Evolutionary conservation across 495 filamentous ascomycete species (phyloP).

Genomic region (Xylaria flabelliformis): DNA sequence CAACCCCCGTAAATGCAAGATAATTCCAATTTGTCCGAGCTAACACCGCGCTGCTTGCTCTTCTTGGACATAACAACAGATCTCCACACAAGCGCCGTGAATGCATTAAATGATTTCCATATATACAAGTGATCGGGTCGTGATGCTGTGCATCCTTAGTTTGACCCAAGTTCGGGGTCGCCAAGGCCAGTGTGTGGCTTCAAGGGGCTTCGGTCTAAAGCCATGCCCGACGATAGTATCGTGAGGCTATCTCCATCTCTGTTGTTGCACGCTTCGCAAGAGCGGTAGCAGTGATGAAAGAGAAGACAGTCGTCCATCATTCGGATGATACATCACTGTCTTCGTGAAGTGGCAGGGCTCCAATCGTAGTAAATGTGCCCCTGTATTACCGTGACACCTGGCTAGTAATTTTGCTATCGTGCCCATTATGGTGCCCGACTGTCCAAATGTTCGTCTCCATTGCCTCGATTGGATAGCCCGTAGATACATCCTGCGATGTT

Average conservation of each 20-base stretch:
- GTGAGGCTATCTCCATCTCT: background rate
- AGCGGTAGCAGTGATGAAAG: background rate
- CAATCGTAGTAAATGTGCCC: background rate
- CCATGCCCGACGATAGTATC: background rate
- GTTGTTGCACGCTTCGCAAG: background rate
- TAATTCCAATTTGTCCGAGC: constrained; percentile 21
- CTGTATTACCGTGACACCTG: background rate
- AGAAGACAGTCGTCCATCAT: background rate
- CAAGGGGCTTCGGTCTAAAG: background rate
- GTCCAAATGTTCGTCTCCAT: background rate
- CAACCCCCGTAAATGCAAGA: constrained; percentile 32
- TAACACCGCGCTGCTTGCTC: constrained; percentile 19
- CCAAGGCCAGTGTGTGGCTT: background rate
- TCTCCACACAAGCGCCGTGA: constrained; percentile 20
- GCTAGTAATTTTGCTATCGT: background rate
- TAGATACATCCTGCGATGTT: background rate
- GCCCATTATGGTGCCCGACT: background rate
- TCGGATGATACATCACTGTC: background rate
- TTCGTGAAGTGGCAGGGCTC: constrained; percentile 4
- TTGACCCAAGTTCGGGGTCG: background rate
- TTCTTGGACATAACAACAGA: constrained; percentile 4
- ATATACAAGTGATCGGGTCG: constrained; percentile 41
- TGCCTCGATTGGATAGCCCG: background rate
- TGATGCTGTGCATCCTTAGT: constrained; percentile 1
- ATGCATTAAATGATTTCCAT: constrained; percentile 57